These are phyloP conservation scores for Gnomoniopsis sp. DNA, from an alignment of 2,329 filamentous ascomycete species.

Conservation along the genomic window DNA sequence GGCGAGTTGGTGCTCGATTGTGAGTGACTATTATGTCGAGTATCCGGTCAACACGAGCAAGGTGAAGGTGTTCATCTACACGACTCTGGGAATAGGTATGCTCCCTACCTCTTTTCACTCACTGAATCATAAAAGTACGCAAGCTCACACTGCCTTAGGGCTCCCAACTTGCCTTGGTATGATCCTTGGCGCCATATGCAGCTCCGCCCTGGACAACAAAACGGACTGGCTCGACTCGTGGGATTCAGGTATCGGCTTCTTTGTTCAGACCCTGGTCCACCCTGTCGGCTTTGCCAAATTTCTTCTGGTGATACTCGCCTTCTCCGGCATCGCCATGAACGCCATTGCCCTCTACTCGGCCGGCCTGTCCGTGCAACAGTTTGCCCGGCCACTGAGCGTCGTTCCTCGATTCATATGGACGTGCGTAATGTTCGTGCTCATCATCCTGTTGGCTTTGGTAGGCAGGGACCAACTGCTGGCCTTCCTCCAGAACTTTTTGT, in stretches of 20 bases:
- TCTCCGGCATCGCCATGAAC: constrained; percentile 45
- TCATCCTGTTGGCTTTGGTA: constrained; percentile 42
- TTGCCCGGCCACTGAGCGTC: constrained; percentile 38
- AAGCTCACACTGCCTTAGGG: constrained; percentile 5
- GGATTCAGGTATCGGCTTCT: constrained; percentile 39
- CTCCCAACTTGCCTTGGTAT: constrained; percentile 48
- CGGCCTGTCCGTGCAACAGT: constrained; percentile 36
- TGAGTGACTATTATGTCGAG: constrained; percentile 43
- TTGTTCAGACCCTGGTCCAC: constrained; percentile 42
- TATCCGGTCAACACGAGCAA: constrained; percentile 43
- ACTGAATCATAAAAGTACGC: constrained; percentile 2
- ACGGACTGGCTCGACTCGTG: constrained; percentile 37
- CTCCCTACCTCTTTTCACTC: background rate
- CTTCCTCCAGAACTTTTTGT: constrained; percentile 45
- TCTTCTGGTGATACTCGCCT: constrained; percentile 32
- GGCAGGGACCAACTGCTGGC: constrained; percentile 39
- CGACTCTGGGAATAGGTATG: constrained; percentile 40
- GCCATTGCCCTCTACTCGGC: constrained; percentile 40
- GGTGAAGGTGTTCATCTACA: constrained; percentile 45
- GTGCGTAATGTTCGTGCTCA: constrained; percentile 39
- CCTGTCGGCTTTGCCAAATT: constrained; percentile 44
- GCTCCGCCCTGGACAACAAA: constrained; percentile 38
- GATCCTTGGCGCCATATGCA: constrained; percentile 40
- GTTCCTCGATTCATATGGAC: constrained; percentile 48
- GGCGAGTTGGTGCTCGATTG: constrained; percentile 46